These are phyloP conservation scores for Phytophthora ramorum DNA, from an alignment of 352 stramenopile genomes.

Conservation along the genomic window DNA sequence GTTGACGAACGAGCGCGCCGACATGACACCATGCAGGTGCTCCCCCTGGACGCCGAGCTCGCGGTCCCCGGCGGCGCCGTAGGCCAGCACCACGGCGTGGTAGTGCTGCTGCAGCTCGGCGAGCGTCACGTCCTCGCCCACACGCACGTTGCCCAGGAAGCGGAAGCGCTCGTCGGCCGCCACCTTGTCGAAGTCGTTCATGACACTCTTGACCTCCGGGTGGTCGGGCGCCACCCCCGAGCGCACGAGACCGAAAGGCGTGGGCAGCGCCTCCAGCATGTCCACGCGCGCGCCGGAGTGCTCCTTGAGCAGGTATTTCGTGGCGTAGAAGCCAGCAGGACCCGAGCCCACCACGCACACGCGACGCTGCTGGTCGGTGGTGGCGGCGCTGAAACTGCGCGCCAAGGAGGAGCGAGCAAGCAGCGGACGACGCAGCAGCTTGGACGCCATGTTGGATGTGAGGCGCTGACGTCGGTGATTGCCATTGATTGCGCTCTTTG, in stretches of 20 bases:
- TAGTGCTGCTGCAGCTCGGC: slow-evolving; percentile 91
- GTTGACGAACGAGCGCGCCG: slow-evolving; percentile 95
- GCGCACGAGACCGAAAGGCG: slow-evolving; percentile 96
- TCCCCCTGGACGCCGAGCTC: slow-evolving; percentile 90
- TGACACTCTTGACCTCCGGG: slow-evolving; percentile 98
- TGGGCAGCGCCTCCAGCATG: slow-evolving; percentile 95
- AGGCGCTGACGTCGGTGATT: slow-evolving; percentile 9
- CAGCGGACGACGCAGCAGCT: slow-evolving; percentile 13
- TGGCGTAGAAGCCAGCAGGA: slow-evolving; percentile 93
- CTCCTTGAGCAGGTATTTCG: slow-evolving; percentile 95
- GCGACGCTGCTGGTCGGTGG: slow-evolving; percentile 39
- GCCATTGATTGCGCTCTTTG: slow-evolving; percentile 6
- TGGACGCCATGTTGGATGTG: not conserved
- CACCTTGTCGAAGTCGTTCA: slow-evolving; percentile 96
- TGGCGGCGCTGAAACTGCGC: slow-evolving; percentile 17
- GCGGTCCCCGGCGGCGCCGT: slow-evolving; percentile 93
- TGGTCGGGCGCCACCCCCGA: slow-evolving; percentile 98
- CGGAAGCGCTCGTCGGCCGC: slow-evolving; percentile 78
- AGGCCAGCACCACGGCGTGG: slow-evolving; percentile 95
- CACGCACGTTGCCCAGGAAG: slow-evolving; percentile 92
- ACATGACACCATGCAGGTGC: slow-evolving; percentile 75
- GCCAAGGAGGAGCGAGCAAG: not conserved
- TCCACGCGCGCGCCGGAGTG: slow-evolving; percentile 69
- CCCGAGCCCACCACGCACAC: slow-evolving; percentile 93
- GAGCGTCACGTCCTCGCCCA: slow-evolving; percentile 90